phyloP scores from a whole-genome alignment of 73 alveolate genomes.

The Durusdinium trenchii region DNA sequence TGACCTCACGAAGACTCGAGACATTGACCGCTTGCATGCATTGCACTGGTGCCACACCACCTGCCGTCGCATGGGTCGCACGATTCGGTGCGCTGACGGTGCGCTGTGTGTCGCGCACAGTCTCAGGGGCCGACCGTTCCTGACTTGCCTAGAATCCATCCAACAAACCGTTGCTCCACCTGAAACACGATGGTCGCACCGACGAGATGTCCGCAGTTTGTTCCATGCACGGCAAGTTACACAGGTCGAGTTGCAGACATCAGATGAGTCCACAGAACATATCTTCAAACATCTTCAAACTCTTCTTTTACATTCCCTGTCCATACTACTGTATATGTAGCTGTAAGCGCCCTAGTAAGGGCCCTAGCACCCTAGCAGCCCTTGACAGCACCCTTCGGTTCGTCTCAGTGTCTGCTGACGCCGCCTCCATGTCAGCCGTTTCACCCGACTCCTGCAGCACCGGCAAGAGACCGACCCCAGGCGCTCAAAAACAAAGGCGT shows the following conservation, averaged over 20 bases:
- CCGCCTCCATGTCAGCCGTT: slow-evolving; percentile 33
- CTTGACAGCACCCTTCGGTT: background rate
- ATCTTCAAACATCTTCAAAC: background rate
- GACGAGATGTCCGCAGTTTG: too few species aligned
- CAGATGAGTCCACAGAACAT: background rate
- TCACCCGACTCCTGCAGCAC: background rate
- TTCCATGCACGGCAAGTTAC: too few species aligned
- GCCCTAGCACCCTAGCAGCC: background rate
- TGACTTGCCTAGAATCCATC: slow-evolving; percentile 78
- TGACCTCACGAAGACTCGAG: too few species aligned
- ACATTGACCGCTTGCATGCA: too few species aligned
- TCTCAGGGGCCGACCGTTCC: slow-evolving; percentile 28
- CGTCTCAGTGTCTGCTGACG: too few species aligned
- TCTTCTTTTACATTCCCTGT: too few species aligned
- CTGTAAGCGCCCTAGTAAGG: background rate
- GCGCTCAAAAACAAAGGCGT: too few species aligned
- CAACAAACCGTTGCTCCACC: slow-evolving; percentile 68
- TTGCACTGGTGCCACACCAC: too few species aligned
- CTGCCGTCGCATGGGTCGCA: too few species aligned
- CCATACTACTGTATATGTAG: too few species aligned
- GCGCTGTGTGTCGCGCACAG: background rate
- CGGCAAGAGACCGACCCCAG: too few species aligned
- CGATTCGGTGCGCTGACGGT: background rate
- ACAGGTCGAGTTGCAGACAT: too few species aligned
- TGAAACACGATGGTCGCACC: background rate